phyloP scores from a whole-genome alignment of 169 alveolate species.

The Plasmodium cynomolgi region DNA sequence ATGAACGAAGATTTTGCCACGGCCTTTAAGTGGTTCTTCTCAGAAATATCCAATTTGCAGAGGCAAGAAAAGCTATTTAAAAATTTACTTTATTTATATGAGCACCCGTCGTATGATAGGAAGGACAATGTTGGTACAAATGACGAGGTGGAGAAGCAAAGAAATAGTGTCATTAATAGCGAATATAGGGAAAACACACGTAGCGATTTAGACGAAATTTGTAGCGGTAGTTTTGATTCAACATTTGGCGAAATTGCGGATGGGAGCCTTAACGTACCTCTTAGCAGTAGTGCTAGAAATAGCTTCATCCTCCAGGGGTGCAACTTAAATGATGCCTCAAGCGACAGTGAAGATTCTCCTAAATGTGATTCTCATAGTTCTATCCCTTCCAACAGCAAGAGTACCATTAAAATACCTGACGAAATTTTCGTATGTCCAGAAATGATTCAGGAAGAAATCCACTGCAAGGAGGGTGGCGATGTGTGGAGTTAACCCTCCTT shows the following conservation, averaged over 20 bases:
- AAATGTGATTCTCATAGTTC: background rate
- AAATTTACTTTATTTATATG: constrained; percentile 44
- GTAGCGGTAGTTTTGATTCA: background rate
- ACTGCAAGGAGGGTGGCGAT: background rate
- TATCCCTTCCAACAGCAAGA: background rate
- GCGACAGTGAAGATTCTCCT: background rate
- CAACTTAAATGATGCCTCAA: constrained; percentile 4
- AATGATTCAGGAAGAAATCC: constrained; percentile 4
- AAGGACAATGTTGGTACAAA: background rate
- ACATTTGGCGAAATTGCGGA: background rate
- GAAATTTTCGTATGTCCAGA: constrained; percentile 65
- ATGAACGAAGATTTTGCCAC: constrained; percentile 68
- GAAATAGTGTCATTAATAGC: background rate
- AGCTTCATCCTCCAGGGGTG: background rate
- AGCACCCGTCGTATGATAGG: constrained; percentile 27
- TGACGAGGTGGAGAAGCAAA: background rate
- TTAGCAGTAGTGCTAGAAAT: background rate
- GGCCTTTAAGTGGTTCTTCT: constrained; percentile 62
- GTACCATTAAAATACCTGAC: constrained; percentile 25
- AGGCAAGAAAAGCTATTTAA: constrained; percentile 39
- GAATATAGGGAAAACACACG: background rate
- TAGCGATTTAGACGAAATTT: background rate
- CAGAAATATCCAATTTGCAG: constrained; percentile 16
- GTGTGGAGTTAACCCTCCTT: background rate
- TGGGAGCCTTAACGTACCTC: background rate